Base-by-base conservation (phyloP, 2,329 filamentous ascomycete genomes). In the Ophiostoma pallidulum region DNA sequence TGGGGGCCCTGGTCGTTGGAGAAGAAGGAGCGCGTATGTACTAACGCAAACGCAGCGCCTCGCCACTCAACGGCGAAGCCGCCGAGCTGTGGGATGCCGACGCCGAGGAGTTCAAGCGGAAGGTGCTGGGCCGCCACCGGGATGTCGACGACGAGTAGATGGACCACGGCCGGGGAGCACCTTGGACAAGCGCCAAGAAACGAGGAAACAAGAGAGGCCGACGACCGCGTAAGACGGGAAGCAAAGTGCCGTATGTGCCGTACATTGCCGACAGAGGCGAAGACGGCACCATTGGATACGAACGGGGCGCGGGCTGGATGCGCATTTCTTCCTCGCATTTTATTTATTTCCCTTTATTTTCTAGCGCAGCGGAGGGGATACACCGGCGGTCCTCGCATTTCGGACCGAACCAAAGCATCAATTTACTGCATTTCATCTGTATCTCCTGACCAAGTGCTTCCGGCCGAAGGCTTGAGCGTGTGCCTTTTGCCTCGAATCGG, bases 81-180 rank as follows among this genome's bases (percentile, higher is more conserved):
- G 92, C 94, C 14, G 86, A 95, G 64, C 75, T 98, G 36, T 98
- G 92, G 90, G 91, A 96, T 64, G 88, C 82, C 57, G 80, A 97
- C 63, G 73, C 81, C 32, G 81, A 78, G 39, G 87, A 94, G 64
- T 97, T 92, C 75, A 88, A 95, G 76, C 79, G 78, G 56, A 83
- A 82, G 68, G 79, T 84, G 29, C 58, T 76, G 53, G 77, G 68
- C 41, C 73, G 80, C 51, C 79, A 84, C 65, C 70, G 71, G 40
- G 80, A 83, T 55, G 64, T 82, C 24, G 80, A 83, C 52, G 80
- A 83, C 53, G 79, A 83, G 57, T 82, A 52, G 48, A 32, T 16
- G 16, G 8, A 22, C 9, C 35, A 8, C 28, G 18, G 38, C 10
- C 24, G 32, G n/a, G 32, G n/a, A 18, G 29, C 12, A 29, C 13